These are phyloP conservation scores for Suillus brevipes DNA, from an alignment of 768 basidiomycete species.

Conservation along the genomic window DNA sequence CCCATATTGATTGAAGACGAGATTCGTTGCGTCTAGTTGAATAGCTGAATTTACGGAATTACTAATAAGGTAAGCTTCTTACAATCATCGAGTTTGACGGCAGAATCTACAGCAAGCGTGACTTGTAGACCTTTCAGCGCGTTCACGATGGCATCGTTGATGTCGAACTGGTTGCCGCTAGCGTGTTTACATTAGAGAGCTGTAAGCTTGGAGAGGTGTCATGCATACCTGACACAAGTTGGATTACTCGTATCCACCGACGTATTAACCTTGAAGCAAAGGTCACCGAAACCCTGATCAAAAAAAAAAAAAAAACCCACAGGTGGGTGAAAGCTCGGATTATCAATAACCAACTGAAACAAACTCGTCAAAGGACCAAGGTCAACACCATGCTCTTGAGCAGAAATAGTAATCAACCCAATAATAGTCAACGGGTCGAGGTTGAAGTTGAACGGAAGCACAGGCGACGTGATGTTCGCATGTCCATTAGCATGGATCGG, in stretches of 20 bases:
- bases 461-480: slow-evolving; percentile 53
- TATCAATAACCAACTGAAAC: slow-evolving; percentile 53
- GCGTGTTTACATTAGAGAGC: slow-evolving; percentile 13
- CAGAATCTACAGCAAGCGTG: slow-evolving; percentile 53
- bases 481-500: slow-evolving; percentile 65
- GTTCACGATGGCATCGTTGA: slow-evolving; percentile 59
- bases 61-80: slow-evolving; percentile 17
- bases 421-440: slow-evolving; percentile 63
- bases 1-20: slow-evolving; percentile 56
- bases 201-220: not conserved
- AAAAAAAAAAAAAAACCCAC: slow-evolving; percentile 39
- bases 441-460: slow-evolving; percentile 64
- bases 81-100: slow-evolving; percentile 69
- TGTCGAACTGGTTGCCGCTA: slow-evolving; percentile 68
- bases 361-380: slow-evolving; percentile 59
- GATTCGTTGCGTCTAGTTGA: slow-evolving; percentile 49
- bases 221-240: slow-evolving; percentile 56
- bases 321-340: slow-evolving; percentile 51
- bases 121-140: slow-evolving; percentile 60
- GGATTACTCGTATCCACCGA: slow-evolving; percentile 52
- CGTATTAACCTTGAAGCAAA: slow-evolving; percentile 47
- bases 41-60: not conserved
- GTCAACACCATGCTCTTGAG: slow-evolving; percentile 54
- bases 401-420: slow-evolving; percentile 48
- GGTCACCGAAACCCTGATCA: not conserved